Evolutionary conservation across 2,329 filamentous ascomycete species (phyloP).

Genomic region (Capronia epimyces): DNA sequence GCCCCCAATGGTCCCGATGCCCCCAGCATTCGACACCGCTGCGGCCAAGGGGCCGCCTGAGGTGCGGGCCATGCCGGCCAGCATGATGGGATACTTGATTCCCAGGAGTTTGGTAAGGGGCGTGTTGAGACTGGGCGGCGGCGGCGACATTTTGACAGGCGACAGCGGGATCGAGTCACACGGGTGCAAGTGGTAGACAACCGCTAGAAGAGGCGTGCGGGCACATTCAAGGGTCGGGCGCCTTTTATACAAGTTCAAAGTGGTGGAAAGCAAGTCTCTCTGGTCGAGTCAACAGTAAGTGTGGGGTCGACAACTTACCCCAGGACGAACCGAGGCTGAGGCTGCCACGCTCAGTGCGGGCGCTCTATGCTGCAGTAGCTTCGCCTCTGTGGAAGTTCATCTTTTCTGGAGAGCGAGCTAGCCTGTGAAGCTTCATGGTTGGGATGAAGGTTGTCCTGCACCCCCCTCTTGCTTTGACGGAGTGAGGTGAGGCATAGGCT

Average conservation of each 20-base stretch:
- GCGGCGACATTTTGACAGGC: slow-evolving; percentile 27
- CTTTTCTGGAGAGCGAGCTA: no score
- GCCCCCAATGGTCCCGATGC: slow-evolving; percentile 60
- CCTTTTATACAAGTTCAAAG: not conserved
- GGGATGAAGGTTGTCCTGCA: no score
- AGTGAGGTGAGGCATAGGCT: no score
- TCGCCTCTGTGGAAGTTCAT: no score
- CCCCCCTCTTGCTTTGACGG: no score
- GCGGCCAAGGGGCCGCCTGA: slow-evolving; percentile 73
- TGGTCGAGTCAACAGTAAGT: not conserved
- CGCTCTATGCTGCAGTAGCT: not conserved
- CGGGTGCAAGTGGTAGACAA: not conserved
- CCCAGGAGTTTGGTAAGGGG: slow-evolving; percentile 72
- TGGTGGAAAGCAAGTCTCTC: no score
- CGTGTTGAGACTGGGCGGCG: slow-evolving; percentile 59
- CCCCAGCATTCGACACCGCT: slow-evolving; percentile 82
- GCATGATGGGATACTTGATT: slow-evolving; percentile 82
- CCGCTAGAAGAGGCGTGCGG: not conserved
- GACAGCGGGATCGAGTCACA: not conserved
- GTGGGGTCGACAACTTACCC: not conserved
- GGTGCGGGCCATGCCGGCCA: slow-evolving; percentile 89
- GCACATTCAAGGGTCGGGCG: no score
- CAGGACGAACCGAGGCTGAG: not conserved
- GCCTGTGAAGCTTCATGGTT: no score
- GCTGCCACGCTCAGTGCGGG: not conserved